Evolutionary conservation across 2,329 filamentous ascomycete species (phyloP), one percentile per base, ranked within the genome.

Genomic region (Chaetomium sp.): DNA sequence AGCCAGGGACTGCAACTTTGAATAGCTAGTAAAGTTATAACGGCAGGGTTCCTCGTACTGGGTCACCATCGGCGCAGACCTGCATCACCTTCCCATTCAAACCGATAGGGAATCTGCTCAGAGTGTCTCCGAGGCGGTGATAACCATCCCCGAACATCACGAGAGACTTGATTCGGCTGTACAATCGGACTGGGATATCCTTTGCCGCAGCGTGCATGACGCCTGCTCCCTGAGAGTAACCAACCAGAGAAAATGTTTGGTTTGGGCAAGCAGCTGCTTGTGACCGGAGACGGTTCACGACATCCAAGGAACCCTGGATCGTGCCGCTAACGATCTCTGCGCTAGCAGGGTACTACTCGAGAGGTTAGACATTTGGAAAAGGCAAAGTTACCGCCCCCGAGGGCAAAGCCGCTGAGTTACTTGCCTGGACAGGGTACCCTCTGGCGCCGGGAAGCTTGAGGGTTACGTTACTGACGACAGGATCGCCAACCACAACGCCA

Each of bases 91-190:
- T 61, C 4, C 27, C 13, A 27, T 55, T 61, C 25, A 61, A 19
- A n/a, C 59, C 59, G 12, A 35, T 8, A 4, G 59, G 59, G 35
- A 61, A 61, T 12, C 51, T 23, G 35, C 50, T 25, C 1, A 61
- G 51, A 4, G 47, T n/a, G 19, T 21, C 33, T 6, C 59, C 59
- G 2, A 61, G 59, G 16, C 59, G 59, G 59, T 56, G 23, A 16
- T 61, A 61, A 10, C 35, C 38, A 21, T 61, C 59, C 2, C 59
- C 59, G 16, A 61, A 61, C 59, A 61, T 61, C 16, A 61, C 59
- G 1, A 61, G 50, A 0, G 59, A 31, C 51, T 61, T 61, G 59
- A 61, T 56, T 1, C 59, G 51, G 12, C 25, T 23, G n/a, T 61
- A 56, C 51, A 61, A 10, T n/a, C 16, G 5, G 25, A 29, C 7